A percentile compares a stretch with the other conserved stretches of the same genome.
Evolutionary conservation across 371 early-diverging fungal genomes (phyloP).

Genomic region (Saksenaea vasiformis): DNA sequence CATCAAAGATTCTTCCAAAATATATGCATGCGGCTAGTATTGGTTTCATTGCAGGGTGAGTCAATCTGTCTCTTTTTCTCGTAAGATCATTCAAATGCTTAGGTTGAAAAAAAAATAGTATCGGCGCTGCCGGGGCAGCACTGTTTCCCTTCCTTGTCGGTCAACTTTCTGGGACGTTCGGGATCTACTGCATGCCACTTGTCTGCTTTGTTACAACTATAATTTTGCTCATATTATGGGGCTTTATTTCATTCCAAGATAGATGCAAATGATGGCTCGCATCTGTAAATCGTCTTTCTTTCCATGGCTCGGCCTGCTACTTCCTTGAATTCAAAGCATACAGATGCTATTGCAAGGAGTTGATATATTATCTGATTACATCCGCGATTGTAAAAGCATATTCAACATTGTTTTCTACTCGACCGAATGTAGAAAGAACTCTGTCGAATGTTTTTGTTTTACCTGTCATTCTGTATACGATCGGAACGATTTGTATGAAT

Average conservation of each 20-base stretch:
- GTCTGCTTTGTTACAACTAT: constrained; percentile 23
- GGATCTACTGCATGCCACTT: constrained; percentile 30
- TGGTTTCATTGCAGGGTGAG: constrained; percentile 39
- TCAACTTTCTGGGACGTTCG: constrained; percentile 29
- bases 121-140: constrained; percentile 42
- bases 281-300: no score
- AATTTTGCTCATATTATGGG: constrained; percentile 30
- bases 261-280: neutral
- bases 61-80: neutral
- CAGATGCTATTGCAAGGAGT: no score
- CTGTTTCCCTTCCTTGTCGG: constrained; percentile 39
- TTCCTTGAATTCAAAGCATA: no score
- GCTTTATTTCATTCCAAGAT: constrained; percentile 14
- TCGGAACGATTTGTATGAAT: no score
- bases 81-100: neutral
- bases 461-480: no score
- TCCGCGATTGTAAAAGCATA: no score
- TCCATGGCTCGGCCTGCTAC: neutral
- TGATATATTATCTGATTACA: no score
- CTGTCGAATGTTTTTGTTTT: no score
- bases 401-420: no score
- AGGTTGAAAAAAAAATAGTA: constrained; percentile 11
- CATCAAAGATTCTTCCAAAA: constrained; percentile 33
- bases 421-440: no score
- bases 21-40: constrained; percentile 34